These are phyloP conservation scores for Microsporum ferrugineum DNA, from an alignment of 2,329 filamentous ascomycete species.

Conservation along the genomic window DNA sequence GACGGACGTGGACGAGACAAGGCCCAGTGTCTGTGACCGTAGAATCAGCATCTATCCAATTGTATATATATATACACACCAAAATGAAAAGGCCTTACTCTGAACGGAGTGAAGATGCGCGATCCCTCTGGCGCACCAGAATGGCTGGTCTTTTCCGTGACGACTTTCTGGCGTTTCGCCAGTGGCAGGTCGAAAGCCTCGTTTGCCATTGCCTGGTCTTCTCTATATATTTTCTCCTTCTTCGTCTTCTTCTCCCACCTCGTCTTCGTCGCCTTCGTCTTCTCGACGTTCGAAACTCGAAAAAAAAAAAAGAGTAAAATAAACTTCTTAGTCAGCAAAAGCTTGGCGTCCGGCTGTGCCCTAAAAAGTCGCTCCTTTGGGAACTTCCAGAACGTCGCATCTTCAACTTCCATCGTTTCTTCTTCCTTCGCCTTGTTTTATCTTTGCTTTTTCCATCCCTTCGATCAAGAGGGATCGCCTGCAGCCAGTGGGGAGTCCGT, in stretches of 20 bases:
- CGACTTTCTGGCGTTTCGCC: conserved; percentile 65
- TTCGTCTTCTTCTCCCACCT: background rate
- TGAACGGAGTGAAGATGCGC: conserved; percentile 82
- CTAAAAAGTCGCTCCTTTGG: background rate
- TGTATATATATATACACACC: background rate
- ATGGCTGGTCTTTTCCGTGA: conserved; percentile 28
- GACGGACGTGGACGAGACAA: conserved; percentile 81
- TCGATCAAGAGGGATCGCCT: background rate
- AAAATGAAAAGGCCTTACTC: conserved; percentile 48
- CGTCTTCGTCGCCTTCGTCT: background rate
- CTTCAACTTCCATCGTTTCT: background rate
- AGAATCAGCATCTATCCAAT: conserved; percentile 3
- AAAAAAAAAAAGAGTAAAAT: background rate
- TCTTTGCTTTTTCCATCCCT: background rate
- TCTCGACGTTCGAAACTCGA: background rate
- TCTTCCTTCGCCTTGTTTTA: background rate
- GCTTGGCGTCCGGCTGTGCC: background rate
- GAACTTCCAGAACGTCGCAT: background rate
- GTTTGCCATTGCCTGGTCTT: background rate
- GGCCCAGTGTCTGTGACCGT: conserved; percentile 62
- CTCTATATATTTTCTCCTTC: background rate
- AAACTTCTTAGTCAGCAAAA: background rate
- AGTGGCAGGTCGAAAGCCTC: conserved; percentile 51
- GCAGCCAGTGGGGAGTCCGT: background rate
- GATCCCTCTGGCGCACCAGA: conserved; percentile 40